Base-by-base conservation (phyloP, 495 filamentous ascomycete genomes). In the Aspergillus homomorphus region DNA sequence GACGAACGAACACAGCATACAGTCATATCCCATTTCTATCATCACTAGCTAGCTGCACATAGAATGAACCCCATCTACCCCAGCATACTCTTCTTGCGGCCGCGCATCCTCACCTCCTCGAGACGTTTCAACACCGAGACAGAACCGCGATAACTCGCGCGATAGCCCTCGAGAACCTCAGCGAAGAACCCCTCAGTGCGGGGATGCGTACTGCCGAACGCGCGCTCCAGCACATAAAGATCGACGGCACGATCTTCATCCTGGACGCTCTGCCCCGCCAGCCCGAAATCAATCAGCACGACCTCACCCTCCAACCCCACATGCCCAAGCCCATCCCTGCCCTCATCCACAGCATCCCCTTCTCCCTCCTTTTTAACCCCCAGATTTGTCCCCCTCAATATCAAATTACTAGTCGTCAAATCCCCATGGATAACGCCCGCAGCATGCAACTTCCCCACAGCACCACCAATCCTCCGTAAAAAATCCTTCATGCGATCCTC, bases 221-320 rank as follows among this genome's bases (percentile, higher is more conserved):
- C 94, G 42, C 94, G 77, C 76, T 99, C 94, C 56, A 99, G 78
- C 22, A 99, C 94, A 73, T 99, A 99, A 48, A 99, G 69, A 80
- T 99, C 94, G 20, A 98, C 94, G 4, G 95, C 95, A 54, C 90
- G 82, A 69, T 99, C 95, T 73, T 99, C 94, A 55, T 96, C 91
- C 61, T 87, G 84, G n/a, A 80, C 66, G 59, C 85, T 89, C 72
- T 94, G 89, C 53, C 80, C 84, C 42, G 92, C 93, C 10, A 99
- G 83, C 2, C 95, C 95, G 66, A 99, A 96, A 74, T 99, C 94
- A 74, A 99, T 96, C 23, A 98, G 73, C 28, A 96, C 82, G 30
- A 99, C 80, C 45, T 96, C 89, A 10, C 91, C 93, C 15, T 77
- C 73, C 64, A 83, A 64, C 14, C 65, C 68, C 4, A 24, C 46